Evolutionary conservation across 78 protist species (phyloP).

Genomic region (Dictyostelium purpureum): DNA sequence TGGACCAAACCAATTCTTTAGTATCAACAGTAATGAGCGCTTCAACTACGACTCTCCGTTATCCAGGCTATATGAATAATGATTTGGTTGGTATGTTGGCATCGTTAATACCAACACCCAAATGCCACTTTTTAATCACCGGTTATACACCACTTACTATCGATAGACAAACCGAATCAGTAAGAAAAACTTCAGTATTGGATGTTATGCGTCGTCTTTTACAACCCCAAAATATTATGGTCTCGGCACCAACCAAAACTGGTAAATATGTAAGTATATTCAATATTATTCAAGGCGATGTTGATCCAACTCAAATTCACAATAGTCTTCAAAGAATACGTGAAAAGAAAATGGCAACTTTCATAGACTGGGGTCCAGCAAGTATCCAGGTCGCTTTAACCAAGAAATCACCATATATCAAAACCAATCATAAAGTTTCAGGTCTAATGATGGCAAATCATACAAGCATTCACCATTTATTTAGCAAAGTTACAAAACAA

Average conservation of each 20-base stretch:
- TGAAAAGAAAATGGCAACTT: conserved; percentile 93
- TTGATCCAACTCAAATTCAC: conserved; percentile 99
- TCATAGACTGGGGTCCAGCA: conserved; percentile 99
- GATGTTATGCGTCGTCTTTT: conserved; percentile 99
- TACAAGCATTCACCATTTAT: conserved; percentile 91
- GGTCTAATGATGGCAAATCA: conserved; percentile 99
- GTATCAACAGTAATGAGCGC: conserved; percentile 99
- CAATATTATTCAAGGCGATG: conserved; percentile 99
- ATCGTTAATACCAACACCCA: conserved; percentile 99
- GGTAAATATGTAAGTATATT: conserved; percentile 97
- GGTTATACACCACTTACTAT: conserved; percentile 96
- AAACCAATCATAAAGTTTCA: conserved; percentile 94
- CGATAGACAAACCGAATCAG: conserved; percentile 55
- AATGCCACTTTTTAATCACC: conserved; percentile 99
- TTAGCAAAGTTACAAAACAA: conserved; percentile 48
- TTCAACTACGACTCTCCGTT: conserved; percentile 97
- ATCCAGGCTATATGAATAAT: conserved; percentile 98
- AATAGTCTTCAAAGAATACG: conserved; percentile 97
- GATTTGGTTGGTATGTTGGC: conserved; percentile 97
- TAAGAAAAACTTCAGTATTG: conserved; percentile 98
- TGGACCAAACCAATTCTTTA: conserved; percentile 86
- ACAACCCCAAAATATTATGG: conserved; percentile 97
- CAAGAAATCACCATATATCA: conserved; percentile 32
- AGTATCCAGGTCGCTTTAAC: conserved; percentile 90
- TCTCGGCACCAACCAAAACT: conserved; percentile 81